These are phyloP conservation scores for Yamadazyma sp. DNA, from an alignment of 805 yeast genomes.

Conservation along the genomic window DNA sequence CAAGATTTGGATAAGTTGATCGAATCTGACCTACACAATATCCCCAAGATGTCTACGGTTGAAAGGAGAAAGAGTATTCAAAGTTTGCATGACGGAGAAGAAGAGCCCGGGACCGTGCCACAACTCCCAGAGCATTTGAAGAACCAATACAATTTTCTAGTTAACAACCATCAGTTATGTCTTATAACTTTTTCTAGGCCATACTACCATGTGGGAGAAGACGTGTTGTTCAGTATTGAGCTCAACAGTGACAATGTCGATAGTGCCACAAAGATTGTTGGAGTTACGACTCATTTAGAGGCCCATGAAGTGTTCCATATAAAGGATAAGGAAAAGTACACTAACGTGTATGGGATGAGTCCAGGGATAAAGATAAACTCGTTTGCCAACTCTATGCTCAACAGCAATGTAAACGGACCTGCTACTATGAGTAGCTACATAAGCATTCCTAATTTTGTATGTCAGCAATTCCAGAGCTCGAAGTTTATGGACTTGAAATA, in stretches of 20 bases:
- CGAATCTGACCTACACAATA: conserved; percentile 29
- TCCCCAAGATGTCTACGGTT: conserved; percentile 33
- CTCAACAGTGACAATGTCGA: conserved; percentile 17
- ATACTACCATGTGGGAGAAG: conserved; percentile 40
- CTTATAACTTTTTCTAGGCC: conserved; percentile 32
- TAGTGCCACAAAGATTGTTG: conserved; percentile 28
- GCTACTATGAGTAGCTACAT: conserved; percentile 23
- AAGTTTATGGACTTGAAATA: conserved; percentile 37
- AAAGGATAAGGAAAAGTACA: conserved; percentile 14
- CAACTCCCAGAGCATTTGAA: conserved; percentile 31
- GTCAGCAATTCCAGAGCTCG: conserved; percentile 39
- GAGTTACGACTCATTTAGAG: conserved; percentile 35
- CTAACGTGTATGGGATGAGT: conserved; percentile 34
- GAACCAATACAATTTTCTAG: conserved; percentile 38
- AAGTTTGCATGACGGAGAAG: conserved; percentile 18
- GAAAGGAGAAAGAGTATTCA: conserved; percentile 32
- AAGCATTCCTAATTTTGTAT: conserved; percentile 30
- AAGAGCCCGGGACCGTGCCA: conserved; percentile 18
- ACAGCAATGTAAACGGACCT: background rate
- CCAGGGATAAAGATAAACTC: conserved; percentile 34
- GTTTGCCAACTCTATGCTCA: conserved; percentile 28
- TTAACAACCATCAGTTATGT: conserved; percentile 34
- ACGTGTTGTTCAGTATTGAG: conserved; percentile 32
- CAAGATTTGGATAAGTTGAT: conserved; percentile 34
- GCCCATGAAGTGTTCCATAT: conserved; percentile 40